These are phyloP conservation scores for Hypoxylon cercidicola DNA, from an alignment of 495 filamentous ascomycete genomes.

Conservation along the genomic window DNA sequence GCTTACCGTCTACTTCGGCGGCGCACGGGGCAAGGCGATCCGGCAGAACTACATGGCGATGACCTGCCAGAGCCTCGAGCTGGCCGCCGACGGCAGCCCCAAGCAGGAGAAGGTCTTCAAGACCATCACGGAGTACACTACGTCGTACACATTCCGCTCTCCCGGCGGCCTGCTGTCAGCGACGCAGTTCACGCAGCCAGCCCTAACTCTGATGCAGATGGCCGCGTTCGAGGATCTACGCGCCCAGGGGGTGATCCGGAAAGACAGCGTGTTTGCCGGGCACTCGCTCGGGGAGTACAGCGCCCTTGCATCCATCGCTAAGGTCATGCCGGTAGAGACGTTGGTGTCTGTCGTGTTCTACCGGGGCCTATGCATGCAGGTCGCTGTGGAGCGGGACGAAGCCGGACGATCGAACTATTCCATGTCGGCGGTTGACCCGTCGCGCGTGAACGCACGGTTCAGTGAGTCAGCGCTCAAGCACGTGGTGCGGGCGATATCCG, in stretches of 20 bases:
- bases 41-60: constrained; percentile 93
- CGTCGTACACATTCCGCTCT: constrained; percentile 87
- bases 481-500: constrained; percentile 82
- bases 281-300: constrained; percentile 93
- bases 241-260: constrained; percentile 82
- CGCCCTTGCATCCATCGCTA: constrained; percentile 84
- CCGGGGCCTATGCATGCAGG: constrained; percentile 92
- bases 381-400: constrained; percentile 88
- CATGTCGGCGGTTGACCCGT: constrained; percentile 92
- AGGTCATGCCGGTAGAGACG: constrained; percentile 92
- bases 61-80: constrained; percentile 79
- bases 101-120: constrained; percentile 96
- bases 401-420: constrained; percentile 84
- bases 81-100: constrained; percentile 77
- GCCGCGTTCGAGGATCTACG: constrained; percentile 91
- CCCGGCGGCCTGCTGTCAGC: constrained; percentile 86
- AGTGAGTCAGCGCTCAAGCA: constrained; percentile 90
- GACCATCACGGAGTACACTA: constrained; percentile 79
- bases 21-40: constrained; percentile 85
- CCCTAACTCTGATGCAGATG: constrained; percentile 91
- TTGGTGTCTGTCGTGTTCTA: constrained; percentile 93
- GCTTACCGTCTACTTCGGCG: constrained; percentile 89
- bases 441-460: constrained; percentile 84
- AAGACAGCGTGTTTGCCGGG: constrained; percentile 85
- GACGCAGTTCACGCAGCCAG: constrained; percentile 92